Evolutionary conservation across 768 basidiomycete species (phyloP), one percentile per base, ranked within the genome.

Genomic region (Rhodotorula paludigena): DNA sequence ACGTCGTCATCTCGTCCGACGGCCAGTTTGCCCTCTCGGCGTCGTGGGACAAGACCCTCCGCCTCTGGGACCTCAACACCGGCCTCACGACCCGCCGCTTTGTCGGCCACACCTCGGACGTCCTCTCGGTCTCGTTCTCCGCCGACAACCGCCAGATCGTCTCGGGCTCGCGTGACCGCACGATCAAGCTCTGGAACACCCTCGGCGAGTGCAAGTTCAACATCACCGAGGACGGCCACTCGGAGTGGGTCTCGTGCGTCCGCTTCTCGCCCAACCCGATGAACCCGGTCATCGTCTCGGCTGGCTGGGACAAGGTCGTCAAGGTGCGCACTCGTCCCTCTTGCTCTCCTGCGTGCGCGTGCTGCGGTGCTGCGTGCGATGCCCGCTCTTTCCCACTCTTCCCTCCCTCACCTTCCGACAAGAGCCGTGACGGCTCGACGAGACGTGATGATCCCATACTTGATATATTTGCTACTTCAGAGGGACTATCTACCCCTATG

Each of bases 131-230:
- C 82, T 94, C 91, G 81, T 99, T 99, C 86, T 92, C 90, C 74
- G 96, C 96, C 66, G 96, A 99, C 82, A 98, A 99, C 86, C 84
- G 96, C 79, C 96, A 98, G 80, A 99, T 99, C 79, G 96, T 99
- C 75, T 96, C 92, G 59, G 96, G 92, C 62, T 93, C 92, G 70
- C 89, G 96, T 74, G 96, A 99, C 85, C 84, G 84, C 79, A 87
- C 89, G 47, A 99, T 99, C 84, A 99, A 98, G 81, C 89, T 99
- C 77, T 99, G 96, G 96, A 99, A 99, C 83, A 99, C 96, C 69
- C 87, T 99, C 73, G 96, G 96, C 77, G 96, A 99, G 82, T 99
- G 96, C 84, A 99, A 99, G 81, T 98, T 92, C 80, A 90, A 98
- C 80, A 99, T 99, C 81, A 90, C 91, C 82, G 94, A 99, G 74